Evolutionary conservation across 352 stramenopile genomes (phyloP).

Genomic region (Globisporangium perplexum): DNA sequence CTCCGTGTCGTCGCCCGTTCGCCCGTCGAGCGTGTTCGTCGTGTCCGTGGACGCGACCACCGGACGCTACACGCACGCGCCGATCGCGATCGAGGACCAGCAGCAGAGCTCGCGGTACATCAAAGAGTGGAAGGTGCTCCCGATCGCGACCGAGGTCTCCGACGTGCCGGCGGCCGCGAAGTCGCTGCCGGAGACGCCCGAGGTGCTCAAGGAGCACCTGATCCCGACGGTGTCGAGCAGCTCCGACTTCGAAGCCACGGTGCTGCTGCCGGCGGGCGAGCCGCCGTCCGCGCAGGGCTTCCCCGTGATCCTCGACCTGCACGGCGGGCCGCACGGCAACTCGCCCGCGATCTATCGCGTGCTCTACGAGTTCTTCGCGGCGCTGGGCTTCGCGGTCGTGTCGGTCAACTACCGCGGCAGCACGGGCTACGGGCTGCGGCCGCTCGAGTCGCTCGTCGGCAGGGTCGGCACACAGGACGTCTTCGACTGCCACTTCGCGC

Average conservation of each 20-base stretch:
- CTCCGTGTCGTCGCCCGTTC: slow-evolving; percentile 46
- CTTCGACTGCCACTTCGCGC: slow-evolving; percentile 86
- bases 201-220: slow-evolving; percentile 35
- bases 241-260: slow-evolving; percentile 67
- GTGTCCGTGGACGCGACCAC: slow-evolving; percentile 40
- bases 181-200: slow-evolving; percentile 21
- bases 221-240: slow-evolving; percentile 40
- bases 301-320: slow-evolving; percentile 82
- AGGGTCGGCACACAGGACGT: slow-evolving; percentile 92
- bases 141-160: slow-evolving; percentile 46
- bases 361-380: slow-evolving; percentile 88
- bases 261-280: slow-evolving; percentile 49
- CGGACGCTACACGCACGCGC: slow-evolving; percentile 25
- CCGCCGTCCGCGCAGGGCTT: slow-evolving; percentile 29
- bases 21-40: slow-evolving; percentile 49
- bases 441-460: slow-evolving; percentile 88
- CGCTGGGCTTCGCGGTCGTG: slow-evolving; percentile 87
- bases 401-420: slow-evolving; percentile 96
- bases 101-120: slow-evolving; percentile 28
- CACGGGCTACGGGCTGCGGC: slow-evolving; percentile 89
- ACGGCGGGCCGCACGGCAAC: slow-evolving; percentile 91
- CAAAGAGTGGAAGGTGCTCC: slow-evolving; percentile 52
- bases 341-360: slow-evolving; percentile 84
- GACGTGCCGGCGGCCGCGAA: slow-evolving; percentile 33
- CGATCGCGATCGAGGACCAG: slow-evolving; percentile 49